A percentile compares a stretch with the other conserved stretches of the same genome.
These are phyloP conservation scores for Volvox reticuliferus DNA, from an alignment of 139 green algal genomes.

Conservation along the genomic window DNA sequence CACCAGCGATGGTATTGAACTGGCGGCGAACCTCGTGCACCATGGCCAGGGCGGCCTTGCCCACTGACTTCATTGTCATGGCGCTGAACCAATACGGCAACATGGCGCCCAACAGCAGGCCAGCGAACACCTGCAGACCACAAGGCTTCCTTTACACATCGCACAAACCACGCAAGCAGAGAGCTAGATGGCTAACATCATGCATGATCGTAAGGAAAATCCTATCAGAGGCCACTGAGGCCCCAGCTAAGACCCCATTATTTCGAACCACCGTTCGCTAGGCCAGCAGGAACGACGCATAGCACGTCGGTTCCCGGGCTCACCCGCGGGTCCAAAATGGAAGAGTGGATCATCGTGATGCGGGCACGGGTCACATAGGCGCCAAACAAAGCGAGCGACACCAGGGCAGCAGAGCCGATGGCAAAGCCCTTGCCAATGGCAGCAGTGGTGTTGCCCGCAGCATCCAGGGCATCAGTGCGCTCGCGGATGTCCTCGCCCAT, in stretches of 20 bases:
- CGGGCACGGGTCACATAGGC: slow-evolving; percentile 92
- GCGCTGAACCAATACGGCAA: slow-evolving; percentile 98
- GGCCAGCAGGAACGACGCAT: too few relatives aligned
- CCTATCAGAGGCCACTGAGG: too few relatives aligned
- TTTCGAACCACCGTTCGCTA: too few relatives aligned
- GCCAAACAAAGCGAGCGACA: slow-evolving; percentile 98
- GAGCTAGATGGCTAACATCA: too few relatives aligned
- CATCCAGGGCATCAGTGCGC: slow-evolving; percentile 96
- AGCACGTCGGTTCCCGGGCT: neutral
- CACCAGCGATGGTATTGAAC: slow-evolving; percentile 92
- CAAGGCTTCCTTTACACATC: neutral
- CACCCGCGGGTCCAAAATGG: slow-evolving; percentile 92
- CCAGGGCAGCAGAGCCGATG: slow-evolving; percentile 97
- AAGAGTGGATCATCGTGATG: slow-evolving; percentile 87
- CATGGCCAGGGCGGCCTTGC: slow-evolving; percentile 93
- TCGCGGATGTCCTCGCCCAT: slow-evolving; percentile 98
- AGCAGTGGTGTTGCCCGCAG: slow-evolving; percentile 98
- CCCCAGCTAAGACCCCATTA: too few relatives aligned
- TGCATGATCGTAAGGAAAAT: too few relatives aligned
- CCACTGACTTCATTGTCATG: slow-evolving; percentile 99
- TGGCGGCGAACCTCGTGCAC: slow-evolving; percentile 92
- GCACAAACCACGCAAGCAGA: too few relatives aligned
- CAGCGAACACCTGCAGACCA: slow-evolving; percentile 82
- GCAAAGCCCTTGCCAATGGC: slow-evolving; percentile 99
- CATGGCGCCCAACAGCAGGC: slow-evolving; percentile 96